Conservation (phyloP, 208 protist genomes). For the Crithidia fasciculata region DNA sequence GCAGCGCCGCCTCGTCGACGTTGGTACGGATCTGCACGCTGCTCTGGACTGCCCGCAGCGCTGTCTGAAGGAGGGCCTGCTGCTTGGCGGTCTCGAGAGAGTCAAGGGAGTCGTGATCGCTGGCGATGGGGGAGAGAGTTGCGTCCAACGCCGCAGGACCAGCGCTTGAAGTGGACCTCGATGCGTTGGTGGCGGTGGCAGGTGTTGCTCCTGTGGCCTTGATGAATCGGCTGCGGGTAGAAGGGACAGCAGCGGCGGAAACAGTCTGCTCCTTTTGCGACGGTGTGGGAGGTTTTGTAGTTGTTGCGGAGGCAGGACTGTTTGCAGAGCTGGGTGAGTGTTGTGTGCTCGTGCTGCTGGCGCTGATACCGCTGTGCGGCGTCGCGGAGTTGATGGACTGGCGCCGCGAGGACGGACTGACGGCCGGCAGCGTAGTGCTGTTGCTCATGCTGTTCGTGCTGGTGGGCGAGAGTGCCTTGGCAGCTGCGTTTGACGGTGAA, state of each 20-base stretch:
- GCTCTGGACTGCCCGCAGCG: constrained; percentile 1
- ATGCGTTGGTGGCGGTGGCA: neutral
- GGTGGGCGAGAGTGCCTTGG: too few relatives aligned
- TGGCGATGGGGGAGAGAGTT: constrained; percentile 8
- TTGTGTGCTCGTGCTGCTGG: neutral
- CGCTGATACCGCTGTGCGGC: neutral
- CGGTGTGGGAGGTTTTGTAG: neutral
- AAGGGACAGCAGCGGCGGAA: neutral
- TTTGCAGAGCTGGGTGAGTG: too few relatives aligned
- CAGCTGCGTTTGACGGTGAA: too few relatives aligned
- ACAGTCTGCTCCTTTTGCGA: neutral
- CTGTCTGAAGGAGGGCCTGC: neutral
- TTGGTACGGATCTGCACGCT: neutral
- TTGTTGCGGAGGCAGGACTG: neutral
- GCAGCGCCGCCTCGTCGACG: neutral
- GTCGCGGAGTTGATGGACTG: neutral
- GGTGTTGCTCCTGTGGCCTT: neutral
- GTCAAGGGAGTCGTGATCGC: neutral
- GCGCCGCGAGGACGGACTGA: neutral
- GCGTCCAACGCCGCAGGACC: neutral
- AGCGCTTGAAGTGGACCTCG: neutral
- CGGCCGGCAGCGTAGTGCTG: neutral
- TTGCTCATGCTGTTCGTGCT: neutral
- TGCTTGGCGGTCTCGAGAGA: neutral
- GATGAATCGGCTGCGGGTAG: neutral